These are phyloP conservation scores for Nicotiana undulata DNA, from an alignment of 257 asterid species.

Conservation along the genomic window DNA sequence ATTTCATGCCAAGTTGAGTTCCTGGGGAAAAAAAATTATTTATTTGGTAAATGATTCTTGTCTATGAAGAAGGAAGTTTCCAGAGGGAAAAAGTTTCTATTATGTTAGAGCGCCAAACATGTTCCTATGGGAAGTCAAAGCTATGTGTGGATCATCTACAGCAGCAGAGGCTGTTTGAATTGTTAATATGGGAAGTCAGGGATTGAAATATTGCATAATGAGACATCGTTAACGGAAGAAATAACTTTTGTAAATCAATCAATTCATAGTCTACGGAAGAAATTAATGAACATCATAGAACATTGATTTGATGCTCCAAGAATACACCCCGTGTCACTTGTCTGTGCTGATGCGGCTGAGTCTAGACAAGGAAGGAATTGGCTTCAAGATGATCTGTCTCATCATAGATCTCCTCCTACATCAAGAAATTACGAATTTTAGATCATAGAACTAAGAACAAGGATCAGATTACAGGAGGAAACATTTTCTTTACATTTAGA, in stretches of 20 bases:
- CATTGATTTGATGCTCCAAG: not conserved
- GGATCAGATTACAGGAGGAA: not conserved
- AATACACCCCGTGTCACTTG: not conserved
- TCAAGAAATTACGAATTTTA: not conserved
- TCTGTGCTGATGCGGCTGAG: no score
- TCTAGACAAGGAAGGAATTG: not conserved
- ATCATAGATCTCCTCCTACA: slow-evolving; percentile 33
- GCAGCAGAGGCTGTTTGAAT: not conserved
- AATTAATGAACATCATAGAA: no score
- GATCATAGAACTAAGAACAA: not conserved
- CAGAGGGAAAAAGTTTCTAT: not conserved
- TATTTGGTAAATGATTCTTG: not conserved
- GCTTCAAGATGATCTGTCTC: slow-evolving; percentile 11
- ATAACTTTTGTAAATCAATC: not conserved
- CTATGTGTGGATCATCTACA: not conserved
- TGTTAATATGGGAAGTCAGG: not conserved
- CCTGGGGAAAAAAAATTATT: not conserved
- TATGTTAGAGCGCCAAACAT: not conserved
- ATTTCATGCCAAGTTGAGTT: not conserved
- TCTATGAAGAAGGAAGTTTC: not conserved
- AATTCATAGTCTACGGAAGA: no score
- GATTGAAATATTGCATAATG: not conserved
- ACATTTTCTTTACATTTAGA: slow-evolving; percentile 4
- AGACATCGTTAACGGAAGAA: not conserved
- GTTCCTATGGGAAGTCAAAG: not conserved